phyloP scores from a whole-genome alignment of 169 alveolate genomes.

The Perkinsus marinus region DNA sequence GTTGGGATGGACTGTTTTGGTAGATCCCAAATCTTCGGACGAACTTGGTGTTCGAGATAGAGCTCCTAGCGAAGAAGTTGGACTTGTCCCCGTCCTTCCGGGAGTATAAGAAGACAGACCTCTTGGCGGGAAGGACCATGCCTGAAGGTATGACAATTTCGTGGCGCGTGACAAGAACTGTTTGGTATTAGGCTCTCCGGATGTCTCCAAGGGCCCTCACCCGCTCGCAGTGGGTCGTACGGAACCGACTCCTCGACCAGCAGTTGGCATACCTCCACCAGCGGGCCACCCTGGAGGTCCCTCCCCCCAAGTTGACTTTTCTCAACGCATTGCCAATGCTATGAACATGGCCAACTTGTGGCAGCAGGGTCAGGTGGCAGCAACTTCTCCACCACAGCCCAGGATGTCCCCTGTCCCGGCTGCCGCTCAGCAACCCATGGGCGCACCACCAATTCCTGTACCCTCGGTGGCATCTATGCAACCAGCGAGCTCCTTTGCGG shows the following conservation, averaged over 20 bases:
- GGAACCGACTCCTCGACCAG: neutral
- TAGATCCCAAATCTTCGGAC: constrained; percentile 48
- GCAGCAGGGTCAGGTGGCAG: constrained; percentile 10
- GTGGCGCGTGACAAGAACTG: neutral
- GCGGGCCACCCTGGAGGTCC: neutral
- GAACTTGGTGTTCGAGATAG: constrained; percentile 70
- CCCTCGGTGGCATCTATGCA: neutral
- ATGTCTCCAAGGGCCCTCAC: neutral
- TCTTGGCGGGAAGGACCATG: neutral
- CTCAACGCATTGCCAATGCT: constrained; percentile 2
- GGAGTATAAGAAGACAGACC: neutral
- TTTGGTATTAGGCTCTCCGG: neutral
- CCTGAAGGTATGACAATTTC: neutral
- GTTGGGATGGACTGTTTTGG: no score
- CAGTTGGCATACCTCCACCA: no score
- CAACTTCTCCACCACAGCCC: neutral
- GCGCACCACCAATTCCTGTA: neutral
- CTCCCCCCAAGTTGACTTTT: neutral
- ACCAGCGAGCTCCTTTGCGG: neutral
- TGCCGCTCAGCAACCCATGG: constrained; percentile 11
- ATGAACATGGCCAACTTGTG: neutral
- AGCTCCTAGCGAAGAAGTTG: constrained; percentile 60
- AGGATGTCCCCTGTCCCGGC: neutral
- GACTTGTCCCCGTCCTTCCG: constrained; percentile 23
- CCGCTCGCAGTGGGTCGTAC: neutral